A percentile compares a stretch with the other conserved stretches of the same genome.
Evolutionary conservation across 768 basidiomycete genomes (phyloP).

Genomic region (Lyophyllum atratum): DNA sequence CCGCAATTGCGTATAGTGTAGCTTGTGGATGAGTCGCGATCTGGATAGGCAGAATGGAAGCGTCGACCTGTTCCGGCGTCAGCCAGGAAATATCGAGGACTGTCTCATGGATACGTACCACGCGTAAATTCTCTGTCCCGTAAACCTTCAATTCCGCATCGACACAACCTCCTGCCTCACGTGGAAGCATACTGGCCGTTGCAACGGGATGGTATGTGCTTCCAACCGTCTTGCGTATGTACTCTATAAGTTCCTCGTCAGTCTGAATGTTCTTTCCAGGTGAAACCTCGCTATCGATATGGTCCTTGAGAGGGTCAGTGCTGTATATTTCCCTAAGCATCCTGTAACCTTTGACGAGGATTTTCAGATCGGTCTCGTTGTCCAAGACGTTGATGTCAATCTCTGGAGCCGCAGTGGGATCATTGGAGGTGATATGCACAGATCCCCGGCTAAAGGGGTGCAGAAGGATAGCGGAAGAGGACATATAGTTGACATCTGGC

Average conservation of each 20-base stretch:
- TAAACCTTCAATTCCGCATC: slow-evolving; percentile 35
- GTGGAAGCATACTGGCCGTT: slow-evolving; percentile 6
- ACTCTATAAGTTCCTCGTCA: slow-evolving; percentile 1
- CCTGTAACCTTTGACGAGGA: slow-evolving; percentile 23
- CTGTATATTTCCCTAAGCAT: slow-evolving; percentile 14
- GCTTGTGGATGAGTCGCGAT: slow-evolving; percentile 14
- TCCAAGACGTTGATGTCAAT: slow-evolving; percentile 20
- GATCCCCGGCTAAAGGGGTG: slow-evolving; percentile 42
- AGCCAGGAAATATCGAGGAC: no score
- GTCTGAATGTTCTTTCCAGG: background rate
- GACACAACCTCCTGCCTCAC: slow-evolving; percentile 34
- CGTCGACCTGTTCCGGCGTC: slow-evolving; percentile 15
- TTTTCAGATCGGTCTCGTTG: slow-evolving; percentile 21
- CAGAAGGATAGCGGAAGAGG: slow-evolving; percentile 22
- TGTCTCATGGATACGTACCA: slow-evolving; percentile 22
- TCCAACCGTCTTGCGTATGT: background rate
- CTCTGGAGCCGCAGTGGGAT: slow-evolving; percentile 14
- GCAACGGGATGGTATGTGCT: slow-evolving; percentile 5
- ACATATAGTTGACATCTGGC: slow-evolving; percentile 21
- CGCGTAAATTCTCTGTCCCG: slow-evolving; percentile 34
- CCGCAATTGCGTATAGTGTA: slow-evolving; percentile 20
- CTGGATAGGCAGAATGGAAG: slow-evolving; percentile 19
- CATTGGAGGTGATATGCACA: slow-evolving; percentile 28
- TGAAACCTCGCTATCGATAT: background rate
- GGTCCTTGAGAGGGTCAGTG: background rate